Percentiles rank a stretch among this genome's conserved stretches.
These are phyloP conservation scores for Apiotrichum montevideense DNA, from an alignment of 1,284 basidiomycete genomes.

Conservation along the genomic window DNA sequence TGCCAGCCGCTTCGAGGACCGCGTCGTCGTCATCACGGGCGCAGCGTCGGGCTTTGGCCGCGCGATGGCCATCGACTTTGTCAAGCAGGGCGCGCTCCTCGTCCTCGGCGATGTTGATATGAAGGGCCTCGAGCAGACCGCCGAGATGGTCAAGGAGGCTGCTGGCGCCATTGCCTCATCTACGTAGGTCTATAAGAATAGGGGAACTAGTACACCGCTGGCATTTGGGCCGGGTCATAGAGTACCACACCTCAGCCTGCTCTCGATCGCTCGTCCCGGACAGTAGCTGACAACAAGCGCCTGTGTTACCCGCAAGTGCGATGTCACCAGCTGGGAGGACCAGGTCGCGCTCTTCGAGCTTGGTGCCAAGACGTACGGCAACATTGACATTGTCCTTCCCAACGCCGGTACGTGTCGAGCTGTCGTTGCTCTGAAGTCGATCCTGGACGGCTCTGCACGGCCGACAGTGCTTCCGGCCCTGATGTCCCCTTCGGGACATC, in stretches of 20 bases:
- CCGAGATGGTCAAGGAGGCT: conserved; percentile 21
- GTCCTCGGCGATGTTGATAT: conserved; percentile 17
- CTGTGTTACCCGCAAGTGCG: conserved; percentile 20
- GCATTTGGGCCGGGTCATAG: no score
- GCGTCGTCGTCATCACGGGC: conserved; percentile 15
- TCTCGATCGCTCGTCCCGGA: no score
- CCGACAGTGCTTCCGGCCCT: no score
- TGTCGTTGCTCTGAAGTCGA: no score
- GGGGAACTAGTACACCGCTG: no score
- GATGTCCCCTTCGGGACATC: not conserved
- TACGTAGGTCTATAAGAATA: no score
- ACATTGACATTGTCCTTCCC: conserved; percentile 18
- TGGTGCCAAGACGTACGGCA: conserved; percentile 8
- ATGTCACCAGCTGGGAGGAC: conserved; percentile 18
- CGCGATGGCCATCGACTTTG: conserved; percentile 13
- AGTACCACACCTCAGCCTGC: no score
- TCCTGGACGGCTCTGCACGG: no score
- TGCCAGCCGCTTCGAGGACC: conserved; percentile 37
- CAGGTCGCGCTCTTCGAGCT: conserved; percentile 16
- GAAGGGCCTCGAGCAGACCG: conserved; percentile 10
- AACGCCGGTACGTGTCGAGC: conserved; percentile 8
- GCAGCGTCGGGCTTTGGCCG: conserved; percentile 16
- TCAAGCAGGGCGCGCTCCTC: conserved; percentile 11
- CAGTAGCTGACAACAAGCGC: no score
- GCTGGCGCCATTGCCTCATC: not conserved